A percentile compares a stretch with the other conserved stretches of the same genome.
Evolutionary conservation across 345 rosid genomes (phyloP).

Genomic region (Aegle marmelos): DNA sequence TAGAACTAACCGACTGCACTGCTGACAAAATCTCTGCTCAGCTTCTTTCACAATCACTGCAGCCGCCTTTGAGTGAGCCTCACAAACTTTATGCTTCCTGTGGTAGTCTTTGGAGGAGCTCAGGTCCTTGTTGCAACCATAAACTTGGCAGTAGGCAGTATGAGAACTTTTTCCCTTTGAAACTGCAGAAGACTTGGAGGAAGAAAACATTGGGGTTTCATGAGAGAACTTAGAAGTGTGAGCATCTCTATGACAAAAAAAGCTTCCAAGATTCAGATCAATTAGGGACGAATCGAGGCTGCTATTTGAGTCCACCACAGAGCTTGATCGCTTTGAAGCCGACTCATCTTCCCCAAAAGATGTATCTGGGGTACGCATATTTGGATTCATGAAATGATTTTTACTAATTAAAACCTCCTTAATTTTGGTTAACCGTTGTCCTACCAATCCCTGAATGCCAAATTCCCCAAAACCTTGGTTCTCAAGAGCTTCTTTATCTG

Average conservation of each 20-base stretch:
- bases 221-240: slow-evolving; percentile 18
- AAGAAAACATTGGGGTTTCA: slow-evolving; percentile 18
- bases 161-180: slow-evolving; percentile 32
- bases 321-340: slow-evolving; percentile 39
- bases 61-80: slow-evolving; percentile 67
- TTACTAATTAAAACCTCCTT: slow-evolving; percentile 25
- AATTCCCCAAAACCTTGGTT: slow-evolving; percentile 29
- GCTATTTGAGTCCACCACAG: slow-evolving; percentile 33
- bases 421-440: slow-evolving; percentile 21
- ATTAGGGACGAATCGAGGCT: slow-evolving; percentile 44
- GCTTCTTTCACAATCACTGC: slow-evolving; percentile 60
- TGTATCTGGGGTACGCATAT: slow-evolving; percentile 21
- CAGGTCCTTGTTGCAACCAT: slow-evolving; percentile 75
- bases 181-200: slow-evolving; percentile 24
- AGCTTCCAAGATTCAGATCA: slow-evolving; percentile 72
- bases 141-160: slow-evolving; percentile 60
- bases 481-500: slow-evolving; percentile 23
- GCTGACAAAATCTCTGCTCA: slow-evolving; percentile 88
- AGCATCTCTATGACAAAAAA: slow-evolving; percentile 38
- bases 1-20: slow-evolving; percentile 72
- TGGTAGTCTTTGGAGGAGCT: slow-evolving; percentile 70
- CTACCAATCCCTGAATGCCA: slow-evolving; percentile 30
- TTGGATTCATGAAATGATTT: slow-evolving; percentile 17
- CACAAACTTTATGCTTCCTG: slow-evolving; percentile 82
- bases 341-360: slow-evolving; percentile 38